A percentile compares a stretch with the other conserved stretches of the same genome.
Evolutionary conservation across 306 rosid species (phyloP).

Genomic region (Vigna mungo): DNA sequence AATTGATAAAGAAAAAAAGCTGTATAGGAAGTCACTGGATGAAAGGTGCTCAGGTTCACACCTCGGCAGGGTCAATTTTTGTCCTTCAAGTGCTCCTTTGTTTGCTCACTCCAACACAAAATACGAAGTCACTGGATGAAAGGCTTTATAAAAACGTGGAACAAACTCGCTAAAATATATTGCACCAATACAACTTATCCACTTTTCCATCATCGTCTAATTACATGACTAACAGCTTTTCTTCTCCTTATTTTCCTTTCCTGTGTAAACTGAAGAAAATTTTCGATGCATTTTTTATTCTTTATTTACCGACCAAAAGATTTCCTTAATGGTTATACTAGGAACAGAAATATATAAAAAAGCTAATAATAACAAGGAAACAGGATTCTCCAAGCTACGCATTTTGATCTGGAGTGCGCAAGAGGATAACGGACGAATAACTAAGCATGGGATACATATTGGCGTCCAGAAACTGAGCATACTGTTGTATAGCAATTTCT

Average conservation of each 20-base stretch:
- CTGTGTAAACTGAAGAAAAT: slow-evolving; percentile 12
- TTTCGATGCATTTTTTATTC: slow-evolving; percentile 16
- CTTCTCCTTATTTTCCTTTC: neutral
- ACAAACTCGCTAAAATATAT: neutral
- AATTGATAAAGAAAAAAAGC: neutral
- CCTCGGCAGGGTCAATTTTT: neutral
- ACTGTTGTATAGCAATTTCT: slow-evolving; percentile 70
- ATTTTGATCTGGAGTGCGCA: slow-evolving; percentile 61
- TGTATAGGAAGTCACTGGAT: no score
- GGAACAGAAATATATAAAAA: neutral
- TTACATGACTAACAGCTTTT: slow-evolving; percentile 25
- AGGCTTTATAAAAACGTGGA: slow-evolving; percentile 5
- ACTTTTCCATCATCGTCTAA: slow-evolving; percentile 27
- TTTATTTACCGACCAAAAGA: slow-evolving; percentile 19
- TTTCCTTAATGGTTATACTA: slow-evolving; percentile 17
- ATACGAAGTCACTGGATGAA: neutral
- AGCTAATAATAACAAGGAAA: neutral
- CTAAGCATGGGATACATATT: slow-evolving; percentile 90
- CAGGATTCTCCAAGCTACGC: slow-evolving; percentile 42
- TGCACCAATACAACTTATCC: slow-evolving; percentile 12
- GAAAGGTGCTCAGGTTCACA: no score
- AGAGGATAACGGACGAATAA: slow-evolving; percentile 92
- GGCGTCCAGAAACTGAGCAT: slow-evolving; percentile 81
- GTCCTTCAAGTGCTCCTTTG: neutral
- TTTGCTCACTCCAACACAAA: neutral